Conservation (phyloP, 257 asterid genomes). For the Verbascum thapsus region DNA sequence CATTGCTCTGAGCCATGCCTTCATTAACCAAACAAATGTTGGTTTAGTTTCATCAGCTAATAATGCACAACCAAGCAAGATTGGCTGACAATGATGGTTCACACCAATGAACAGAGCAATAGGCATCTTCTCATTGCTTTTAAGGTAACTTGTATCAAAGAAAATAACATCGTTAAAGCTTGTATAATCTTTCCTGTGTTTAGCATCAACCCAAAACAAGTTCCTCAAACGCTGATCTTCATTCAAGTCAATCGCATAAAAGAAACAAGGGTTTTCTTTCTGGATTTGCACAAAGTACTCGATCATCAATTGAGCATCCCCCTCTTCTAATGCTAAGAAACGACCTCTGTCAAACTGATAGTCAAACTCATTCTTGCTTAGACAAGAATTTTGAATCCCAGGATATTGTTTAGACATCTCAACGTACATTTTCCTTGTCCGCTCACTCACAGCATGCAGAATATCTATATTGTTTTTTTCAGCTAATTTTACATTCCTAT, state of each 20-base stretch:
- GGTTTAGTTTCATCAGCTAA: constrained; percentile 78
- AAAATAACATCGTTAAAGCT: constrained; percentile 78
- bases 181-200: constrained; percentile 74
- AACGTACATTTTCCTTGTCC: constrained; percentile 93
- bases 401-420: constrained; percentile 88
- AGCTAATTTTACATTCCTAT: constrained; percentile 79
- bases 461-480: constrained; percentile 91
- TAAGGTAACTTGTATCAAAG: constrained; percentile 73
- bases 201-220: constrained; percentile 94
- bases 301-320: constrained; percentile 79
- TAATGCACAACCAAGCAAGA: constrained; percentile 84
- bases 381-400: constrained; percentile 40
- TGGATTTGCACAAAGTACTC: constrained; percentile 82
- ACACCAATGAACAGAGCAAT: constrained; percentile 81
- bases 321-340: constrained; percentile 75
- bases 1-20: constrained; percentile 93
- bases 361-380: constrained; percentile 48
- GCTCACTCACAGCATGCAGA: constrained; percentile 89
- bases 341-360: constrained; percentile 63
- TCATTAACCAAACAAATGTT: constrained; percentile 86
- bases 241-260: constrained; percentile 81
- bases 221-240: constrained; percentile 87
- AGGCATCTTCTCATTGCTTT: constrained; percentile 83
- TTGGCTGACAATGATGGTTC: constrained; percentile 94
- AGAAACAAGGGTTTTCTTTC: constrained; percentile 73